These are phyloP conservation scores for Scutellaria galericulata DNA, from an alignment of 257 asterid genomes.

Conservation along the genomic window DNA sequence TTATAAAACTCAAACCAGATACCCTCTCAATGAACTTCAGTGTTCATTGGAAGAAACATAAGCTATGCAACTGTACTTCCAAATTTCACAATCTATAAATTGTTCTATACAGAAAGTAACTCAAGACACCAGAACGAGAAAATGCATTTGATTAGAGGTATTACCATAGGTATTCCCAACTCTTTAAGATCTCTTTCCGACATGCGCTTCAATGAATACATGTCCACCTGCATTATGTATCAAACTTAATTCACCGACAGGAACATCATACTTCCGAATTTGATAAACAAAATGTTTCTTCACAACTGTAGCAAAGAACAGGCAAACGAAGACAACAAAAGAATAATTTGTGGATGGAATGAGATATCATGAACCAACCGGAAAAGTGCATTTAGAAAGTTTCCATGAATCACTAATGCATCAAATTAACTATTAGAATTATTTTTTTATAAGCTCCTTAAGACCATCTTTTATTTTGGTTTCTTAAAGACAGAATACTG, in stretches of 20 bases:
- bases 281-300: constrained; percentile 17
- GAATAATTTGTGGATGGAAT: not conserved
- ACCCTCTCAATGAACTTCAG: constrained; percentile 13
- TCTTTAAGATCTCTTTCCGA: constrained; percentile 85
- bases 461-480: not conserved
- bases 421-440: not conserved
- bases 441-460: not conserved
- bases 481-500: not conserved
- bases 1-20: not conserved
- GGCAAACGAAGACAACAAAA: not conserved
- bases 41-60: constrained; percentile 2
- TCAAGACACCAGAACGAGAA: constrained; percentile 10
- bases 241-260: constrained; percentile 14
- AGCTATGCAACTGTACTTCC: not conserved
- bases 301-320: constrained; percentile 8
- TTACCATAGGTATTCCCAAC: constrained; percentile 95
- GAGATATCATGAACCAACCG: constrained; percentile 18
- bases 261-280: constrained; percentile 8
- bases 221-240: constrained; percentile 77
- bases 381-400: not conserved
- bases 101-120: constrained; percentile 12
- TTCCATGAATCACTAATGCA: constrained; percentile 2
- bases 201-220: constrained; percentile 91
- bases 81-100: not conserved
- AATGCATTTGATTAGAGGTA: constrained; percentile 21